Base-by-base conservation (phyloP, 306 rosid genomes). In the Sophora flavescens region DNA sequence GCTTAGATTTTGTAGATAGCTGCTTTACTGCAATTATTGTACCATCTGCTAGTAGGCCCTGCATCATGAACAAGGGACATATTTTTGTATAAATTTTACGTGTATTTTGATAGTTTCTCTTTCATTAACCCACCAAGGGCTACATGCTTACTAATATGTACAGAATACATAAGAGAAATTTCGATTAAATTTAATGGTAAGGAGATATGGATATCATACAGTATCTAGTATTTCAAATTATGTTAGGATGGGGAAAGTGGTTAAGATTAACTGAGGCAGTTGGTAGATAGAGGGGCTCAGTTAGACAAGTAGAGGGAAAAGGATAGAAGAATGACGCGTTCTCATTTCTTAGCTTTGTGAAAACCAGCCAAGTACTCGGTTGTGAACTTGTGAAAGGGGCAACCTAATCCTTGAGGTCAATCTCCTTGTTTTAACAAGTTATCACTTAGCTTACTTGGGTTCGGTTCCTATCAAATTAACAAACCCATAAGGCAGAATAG, bases 1-100 rank as follows among this genome's bases (percentile, higher is more conserved):
- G 98, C 89, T 88, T 90, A 26, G 98, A 94, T 89, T 94, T 94
- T 6, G 97, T 81, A 11, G 98, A 92, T 18, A 94, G 89, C 57
- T 94, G 98, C 83, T 94, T 94, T 65, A 94, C 97, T 47, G 98
- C 98, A 70, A 94, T 89, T 81, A 85, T 56, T 44, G 91, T 90
- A 51, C 97, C 98, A 61, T 94, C 97, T 59, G 93, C 73, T 81
- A 92, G 88, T 51, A 73, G 82, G 72, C 98, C 98, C 98, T 94
- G 76, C 77, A 86, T 57, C 66, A 79, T 68, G 80, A 66, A 53
- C 69, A 80, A 69, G 70, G 54, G 22, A 22, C 28, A 68, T 41
- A 74, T 32, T 32, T 38, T 70, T 30, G 3, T 57, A 35, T 67
- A 28, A 45, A 22, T 22, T 22, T 22, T 22, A 22, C 72, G 6